phyloP scores from a whole-genome alignment of 2,329 filamentous ascomycete species.

The Fusarium mangiferae region DNA sequence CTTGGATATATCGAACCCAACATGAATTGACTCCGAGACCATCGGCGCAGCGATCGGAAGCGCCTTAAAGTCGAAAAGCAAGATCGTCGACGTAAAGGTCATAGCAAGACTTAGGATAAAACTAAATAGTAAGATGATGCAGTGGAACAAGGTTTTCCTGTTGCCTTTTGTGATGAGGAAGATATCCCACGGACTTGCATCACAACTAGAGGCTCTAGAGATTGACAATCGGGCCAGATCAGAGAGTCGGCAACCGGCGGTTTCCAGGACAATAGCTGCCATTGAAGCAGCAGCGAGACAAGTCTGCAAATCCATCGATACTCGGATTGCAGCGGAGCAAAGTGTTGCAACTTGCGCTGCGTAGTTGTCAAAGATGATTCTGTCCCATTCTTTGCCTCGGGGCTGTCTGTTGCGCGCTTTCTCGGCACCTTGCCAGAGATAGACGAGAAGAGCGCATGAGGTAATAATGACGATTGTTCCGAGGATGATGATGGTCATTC shows the following conservation, averaged over 20 bases:
- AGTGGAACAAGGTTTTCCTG: accelerated
- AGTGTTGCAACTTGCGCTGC: slow-evolving; percentile 1
- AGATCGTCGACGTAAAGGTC: slow-evolving; percentile 12
- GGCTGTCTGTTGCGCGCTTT: neutral
- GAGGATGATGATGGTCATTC: neutral
- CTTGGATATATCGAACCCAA: neutral
- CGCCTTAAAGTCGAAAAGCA: slow-evolving; percentile 11
- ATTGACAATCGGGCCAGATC: slow-evolving; percentile 1
- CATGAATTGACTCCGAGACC: neutral
- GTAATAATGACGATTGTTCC: neutral
- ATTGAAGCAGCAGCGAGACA: slow-evolving; percentile 6
- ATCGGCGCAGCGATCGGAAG: neutral
- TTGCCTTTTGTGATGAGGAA: neutral
- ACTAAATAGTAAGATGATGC: neutral
- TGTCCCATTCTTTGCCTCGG: neutral
- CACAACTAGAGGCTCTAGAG: neutral
- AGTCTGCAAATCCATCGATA: neutral
- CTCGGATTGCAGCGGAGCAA: slow-evolving; percentile 8
- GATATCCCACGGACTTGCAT: neutral
- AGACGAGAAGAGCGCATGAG: slow-evolving; percentile 7
- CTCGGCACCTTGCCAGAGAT: slow-evolving; percentile 7
- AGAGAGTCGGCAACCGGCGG: neutral
- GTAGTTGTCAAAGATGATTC: neutral
- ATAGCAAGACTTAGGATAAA: neutral
- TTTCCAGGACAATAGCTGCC: slow-evolving; percentile 18